Evolutionary conservation across 2,329 filamentous ascomycete species (phyloP).

Genomic region (Fusarium acutatum): DNA sequence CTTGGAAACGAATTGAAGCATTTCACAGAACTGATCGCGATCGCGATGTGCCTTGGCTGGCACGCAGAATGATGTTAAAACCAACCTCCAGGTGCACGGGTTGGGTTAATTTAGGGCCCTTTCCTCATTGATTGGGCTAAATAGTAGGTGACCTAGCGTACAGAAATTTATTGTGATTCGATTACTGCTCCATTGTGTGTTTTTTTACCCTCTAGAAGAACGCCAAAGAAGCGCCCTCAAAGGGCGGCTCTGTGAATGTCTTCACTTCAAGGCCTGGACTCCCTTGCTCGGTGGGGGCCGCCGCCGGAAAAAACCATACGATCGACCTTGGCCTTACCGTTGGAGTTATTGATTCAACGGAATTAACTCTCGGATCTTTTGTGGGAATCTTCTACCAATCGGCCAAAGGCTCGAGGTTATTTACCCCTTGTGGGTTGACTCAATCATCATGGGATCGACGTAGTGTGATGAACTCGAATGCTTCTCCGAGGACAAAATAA

Average conservation of each 20-base stretch:
- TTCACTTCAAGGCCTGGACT: conserved; percentile 4
- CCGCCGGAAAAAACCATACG: conserved; percentile 11
- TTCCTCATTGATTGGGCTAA: conserved; percentile 7
- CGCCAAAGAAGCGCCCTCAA: background rate
- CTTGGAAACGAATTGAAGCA: conserved; percentile 4
- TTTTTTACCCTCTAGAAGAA: background rate
- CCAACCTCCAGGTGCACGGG: conserved; percentile 21
- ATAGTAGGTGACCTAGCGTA: conserved; percentile 17
- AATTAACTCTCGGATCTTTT: conserved; percentile 14
- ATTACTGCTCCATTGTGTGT: background rate
- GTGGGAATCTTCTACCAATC: conserved; percentile 6
- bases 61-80: conserved; percentile 24
- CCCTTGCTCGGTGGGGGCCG: conserved; percentile 16
- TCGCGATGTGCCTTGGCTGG: conserved; percentile 14
- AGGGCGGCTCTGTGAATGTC: conserved; percentile 9
- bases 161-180: background rate
- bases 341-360: background rate
- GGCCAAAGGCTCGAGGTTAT: background rate
- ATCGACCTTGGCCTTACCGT: conserved; percentile 15
- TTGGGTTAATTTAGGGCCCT: background rate
- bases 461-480: background rate
- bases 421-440: background rate
- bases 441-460: background rate
- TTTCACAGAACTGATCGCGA: conserved; percentile 4
- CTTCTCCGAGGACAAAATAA: background rate